Base-by-base conservation (phyloP, 2,329 filamentous ascomycete species). In the Fusarium caatingaense region DNA sequence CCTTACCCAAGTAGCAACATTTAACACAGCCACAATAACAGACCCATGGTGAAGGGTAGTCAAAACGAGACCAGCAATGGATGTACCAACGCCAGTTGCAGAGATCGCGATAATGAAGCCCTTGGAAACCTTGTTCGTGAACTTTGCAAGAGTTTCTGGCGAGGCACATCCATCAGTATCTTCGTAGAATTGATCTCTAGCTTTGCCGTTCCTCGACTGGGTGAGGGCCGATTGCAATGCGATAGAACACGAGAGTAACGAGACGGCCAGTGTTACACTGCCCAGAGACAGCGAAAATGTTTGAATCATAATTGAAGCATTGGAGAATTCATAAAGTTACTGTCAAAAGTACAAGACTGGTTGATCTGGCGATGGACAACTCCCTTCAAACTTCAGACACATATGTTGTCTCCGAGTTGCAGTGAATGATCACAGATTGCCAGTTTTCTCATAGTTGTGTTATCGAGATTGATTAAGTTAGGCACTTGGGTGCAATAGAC, bases 81-180 rank as follows among this genome's bases (percentile, higher is more conserved):
- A 90, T 11, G 86, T 75, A 4, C 80, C 81, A 12, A 87, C 78
- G 3, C 89, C 90, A 37, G 83, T 64, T 10, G 83, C 58, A 0
- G 88, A 85, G 16, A 87, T 83, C 7, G 88, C 21, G 3, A 88
- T 74, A 49, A 92, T 81, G 16, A 83, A 74, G 5, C 81, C 64
- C 74, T 90, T 91, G 61, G 88, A 84, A 60, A 83, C 72, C 64
- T 81, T 87, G 65, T 87, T 85, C 27, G 89, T 90, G 74, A 90
- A 93, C 37, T 83, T 83, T 27, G 84, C 83, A 48, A 88, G 75
- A 2, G 89, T 87, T 73, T 90, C 87, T 37, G 87, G 83, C 0
- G 88, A 91, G 34, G 89, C 90, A 66, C 85, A 83, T 48, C 92
- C 92, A 79, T 94, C 92, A 60, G 84, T 81, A 75, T 94, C 92